A percentile compares a stretch with the other conserved stretches of the same genome.
These are phyloP conservation scores for Penicillium psychrosexuale DNA, from an alignment of 2,329 filamentous ascomycete genomes.

Conservation along the genomic window DNA sequence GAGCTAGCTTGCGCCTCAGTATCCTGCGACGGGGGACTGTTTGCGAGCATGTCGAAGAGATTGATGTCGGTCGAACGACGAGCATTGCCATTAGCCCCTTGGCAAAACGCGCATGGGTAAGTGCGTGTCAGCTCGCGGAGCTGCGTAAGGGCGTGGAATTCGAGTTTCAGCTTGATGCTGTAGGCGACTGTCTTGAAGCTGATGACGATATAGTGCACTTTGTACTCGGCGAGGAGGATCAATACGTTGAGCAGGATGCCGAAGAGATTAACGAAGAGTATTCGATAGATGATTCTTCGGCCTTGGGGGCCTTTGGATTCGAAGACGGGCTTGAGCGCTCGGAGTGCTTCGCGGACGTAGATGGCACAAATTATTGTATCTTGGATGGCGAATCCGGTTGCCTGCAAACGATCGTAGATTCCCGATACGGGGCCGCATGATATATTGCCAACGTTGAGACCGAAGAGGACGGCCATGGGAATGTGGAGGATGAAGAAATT, in stretches of 20 bases:
- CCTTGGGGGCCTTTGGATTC: slow-evolving; percentile 37
- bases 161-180: slow-evolving; percentile 46
- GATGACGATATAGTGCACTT: slow-evolving; percentile 35
- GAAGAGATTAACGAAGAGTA: slow-evolving; percentile 45
- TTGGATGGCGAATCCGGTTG: slow-evolving; percentile 51
- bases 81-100: background rate
- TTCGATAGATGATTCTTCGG: slow-evolving; percentile 41
- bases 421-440: background rate
- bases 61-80: slow-evolving; percentile 13
- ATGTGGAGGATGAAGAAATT: slow-evolving; percentile 13
- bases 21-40: background rate
- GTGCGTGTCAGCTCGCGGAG: slow-evolving; percentile 31
- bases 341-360: slow-evolving; percentile 51
- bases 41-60: slow-evolving; percentile 13
- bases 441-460: slow-evolving; percentile 18
- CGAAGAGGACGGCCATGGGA: background rate
- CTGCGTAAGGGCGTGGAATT: slow-evolving; percentile 43
- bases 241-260: slow-evolving; percentile 40
- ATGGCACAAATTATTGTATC: slow-evolving; percentile 51
- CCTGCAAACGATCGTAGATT: slow-evolving; percentile 50
- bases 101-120: slow-evolving; percentile 12
- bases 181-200: slow-evolving; percentile 40
- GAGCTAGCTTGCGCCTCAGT: background rate
- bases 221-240: slow-evolving; percentile 35
- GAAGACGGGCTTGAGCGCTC: slow-evolving; percentile 39